Conservation (phyloP, 306 rosid species). For the Gleditsia sinensis region DNA sequence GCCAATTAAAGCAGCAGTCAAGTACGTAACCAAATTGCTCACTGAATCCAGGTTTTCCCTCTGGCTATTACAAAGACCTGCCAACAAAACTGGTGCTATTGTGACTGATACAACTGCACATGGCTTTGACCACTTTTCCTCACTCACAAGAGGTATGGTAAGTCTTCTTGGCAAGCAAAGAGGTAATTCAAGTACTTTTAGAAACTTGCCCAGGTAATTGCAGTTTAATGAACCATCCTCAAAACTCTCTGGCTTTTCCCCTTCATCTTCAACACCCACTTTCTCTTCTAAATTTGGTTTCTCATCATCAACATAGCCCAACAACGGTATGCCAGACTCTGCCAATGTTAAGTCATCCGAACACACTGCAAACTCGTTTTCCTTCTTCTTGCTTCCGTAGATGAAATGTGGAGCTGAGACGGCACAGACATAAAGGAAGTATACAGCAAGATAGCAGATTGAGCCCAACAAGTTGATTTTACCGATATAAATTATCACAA, state of each 20-base stretch:
- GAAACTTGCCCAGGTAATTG: constrained; percentile 4
- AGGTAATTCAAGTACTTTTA: constrained; percentile 58
- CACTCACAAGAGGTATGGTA: constrained; percentile 71
- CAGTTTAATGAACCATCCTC: constrained; percentile 1
- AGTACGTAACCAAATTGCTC: constrained; percentile 33
- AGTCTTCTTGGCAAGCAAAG: constrained; percentile 74
- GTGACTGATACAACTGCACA: constrained; percentile 69
- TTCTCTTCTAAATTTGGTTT: constrained; percentile 23
- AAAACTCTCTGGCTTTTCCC: background rate
- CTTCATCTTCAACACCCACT: constrained; percentile 17
- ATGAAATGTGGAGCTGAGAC: constrained; percentile 61
- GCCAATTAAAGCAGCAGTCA: constrained; percentile 51
- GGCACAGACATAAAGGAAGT: constrained; percentile 63
- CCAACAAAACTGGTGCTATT: constrained; percentile 66
- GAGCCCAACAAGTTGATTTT: constrained; percentile 65
- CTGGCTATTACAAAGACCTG: constrained; percentile 48
- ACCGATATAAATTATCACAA: constrained; percentile 53
- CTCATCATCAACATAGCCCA: constrained; percentile 50
- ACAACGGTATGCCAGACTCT: constrained; percentile 42
- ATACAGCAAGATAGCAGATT: constrained; percentile 55
- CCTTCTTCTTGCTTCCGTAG: constrained; percentile 24
- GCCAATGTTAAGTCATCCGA: constrained; percentile 12
- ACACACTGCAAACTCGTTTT: background rate
- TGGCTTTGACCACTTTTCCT: constrained; percentile 77
- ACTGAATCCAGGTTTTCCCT: constrained; percentile 34